Base-by-base conservation (phyloP, 2,329 filamentous ascomycete genomes). In the Alternaria sp. region DNA sequence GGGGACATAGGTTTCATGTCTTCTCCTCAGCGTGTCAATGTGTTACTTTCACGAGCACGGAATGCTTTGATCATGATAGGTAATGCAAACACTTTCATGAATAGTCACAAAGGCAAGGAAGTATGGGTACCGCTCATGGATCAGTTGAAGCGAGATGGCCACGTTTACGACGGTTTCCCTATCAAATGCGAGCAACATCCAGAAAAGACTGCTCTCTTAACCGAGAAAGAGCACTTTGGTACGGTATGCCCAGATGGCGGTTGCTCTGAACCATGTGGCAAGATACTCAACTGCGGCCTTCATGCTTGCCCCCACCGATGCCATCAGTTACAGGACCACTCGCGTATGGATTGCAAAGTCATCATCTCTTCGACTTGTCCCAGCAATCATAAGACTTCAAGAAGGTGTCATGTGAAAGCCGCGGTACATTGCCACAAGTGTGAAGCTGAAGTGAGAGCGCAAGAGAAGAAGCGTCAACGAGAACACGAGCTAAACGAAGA, bases 1-100 rank as follows among this genome's bases (percentile, higher is more conserved):
- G 84, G 86, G 0, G 87, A 92, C 1, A 91, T 93, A 30, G 91
- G 91, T 0, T 93, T 93, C 72, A 87, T 93, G 82, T 71, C 80
- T 0, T 81, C 88, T 0, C 86, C 86, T 0, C 86, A 93, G 65
- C 82, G 91, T 1, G 73, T 93, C 0, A 92, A 92, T 18, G 91
- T 93, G 0, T 76, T 93, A 2, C 75, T 92, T 1, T 90, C 90
- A 0, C 81, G 91, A 59, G 90, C 91, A 0, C 82, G 89, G 1
- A 80, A 90, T 54, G 85, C 81, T 0, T 73, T 93, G 14, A 85
- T 92, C n/a, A 81, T 94, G 64, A 85, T 93, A 43, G 89, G 91
- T 0, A 92, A 92, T 68, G 83, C 87, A 55, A 77, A 85, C 0
- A 93, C 91, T 0, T 93, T 92, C 64, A 82, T 86, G 68, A 78